Evolutionary conservation across 208 protist species (phyloP), one percentile per base, ranked within the genome.

Genomic region (Phytomonas sp.): DNA sequence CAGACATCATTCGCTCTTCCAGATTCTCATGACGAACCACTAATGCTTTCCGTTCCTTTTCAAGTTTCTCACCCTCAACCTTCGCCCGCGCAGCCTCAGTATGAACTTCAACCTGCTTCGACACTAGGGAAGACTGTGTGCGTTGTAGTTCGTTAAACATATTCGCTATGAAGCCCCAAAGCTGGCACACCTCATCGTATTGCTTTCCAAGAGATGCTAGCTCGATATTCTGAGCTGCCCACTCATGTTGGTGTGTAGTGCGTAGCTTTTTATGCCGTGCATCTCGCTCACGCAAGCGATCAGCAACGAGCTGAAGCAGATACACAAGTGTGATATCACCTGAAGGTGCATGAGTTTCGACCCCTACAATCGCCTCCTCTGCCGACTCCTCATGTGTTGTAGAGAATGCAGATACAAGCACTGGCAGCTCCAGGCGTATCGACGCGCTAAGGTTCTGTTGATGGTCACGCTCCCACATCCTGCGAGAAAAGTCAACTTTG

Each of bases 381-480:
- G 32, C 61, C 9, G 32, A 13, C 17, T 33, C 61, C 15, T 43
- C 23, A 6, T 40, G n/a, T 1, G 26, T 33, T 40, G 11, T 26
- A 33, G 32, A 2, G 17, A 40, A 43, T 32, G 61, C 2, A 40
- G 61, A 64, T 33, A 33, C 30, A 40, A 64, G 61, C 23, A 64
- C 26, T n/a, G 61, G 61, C 26, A 64, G 17, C 26, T 33, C 28
- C 8, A 67, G 32, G 64, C 9, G 64, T 30, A 67, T 32, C 20
- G 64, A 23, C 32, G 26, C 33, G 13, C 46, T 67, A 33, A 67
- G 64, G 64, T 43, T 67, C 31, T 43, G 33, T 30, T 67, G 64
- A 30, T 67, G 64, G 64, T 67, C 64, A 29, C 64, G 64, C 64
- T 67, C 64, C 64, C 64, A 67, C 32, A 51, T 51, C 31, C 13